phyloP scores from a whole-genome alignment of 169 alveolate genomes.

The Plasmodium inui region DNA sequence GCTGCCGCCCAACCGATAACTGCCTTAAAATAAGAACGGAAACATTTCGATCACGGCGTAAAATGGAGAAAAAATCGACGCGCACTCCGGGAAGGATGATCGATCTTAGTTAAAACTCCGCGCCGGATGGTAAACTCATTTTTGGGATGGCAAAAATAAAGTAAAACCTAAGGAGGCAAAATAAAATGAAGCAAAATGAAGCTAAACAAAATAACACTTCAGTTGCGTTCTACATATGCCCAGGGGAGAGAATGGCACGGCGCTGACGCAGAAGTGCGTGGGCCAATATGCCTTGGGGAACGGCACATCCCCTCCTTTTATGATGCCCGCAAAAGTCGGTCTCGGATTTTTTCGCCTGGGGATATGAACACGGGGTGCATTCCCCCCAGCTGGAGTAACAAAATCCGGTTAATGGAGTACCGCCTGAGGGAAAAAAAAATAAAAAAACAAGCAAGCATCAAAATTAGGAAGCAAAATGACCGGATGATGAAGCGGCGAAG shows the following conservation, averaged over 20 bases:
- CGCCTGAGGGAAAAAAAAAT: neutral
- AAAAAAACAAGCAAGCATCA: neutral
- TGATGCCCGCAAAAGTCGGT: neutral
- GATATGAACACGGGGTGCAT: neutral
- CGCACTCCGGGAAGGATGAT: neutral
- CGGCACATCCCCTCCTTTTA: neutral
- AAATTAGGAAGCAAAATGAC: neutral
- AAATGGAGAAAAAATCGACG: neutral
- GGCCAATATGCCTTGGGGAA: neutral
- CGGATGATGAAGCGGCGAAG: neutral
- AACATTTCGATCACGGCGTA: neutral
- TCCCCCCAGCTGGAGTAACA: neutral
- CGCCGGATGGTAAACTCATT: neutral
- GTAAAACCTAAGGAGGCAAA: too few species aligned
- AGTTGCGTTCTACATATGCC: neutral
- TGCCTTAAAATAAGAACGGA: neutral
- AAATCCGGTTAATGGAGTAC: neutral
- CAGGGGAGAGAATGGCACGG: neutral
- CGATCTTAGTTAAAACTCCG: neutral
- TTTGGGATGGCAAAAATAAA: neutral
- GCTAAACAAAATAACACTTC: neutral
- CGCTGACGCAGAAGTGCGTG: neutral
- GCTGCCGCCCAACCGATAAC: neutral
- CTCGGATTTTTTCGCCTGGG: neutral
- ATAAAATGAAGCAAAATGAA: too few species aligned